Evolutionary conservation across 768 basidiomycete genomes (phyloP).

Genomic region (Trametes coccinea): DNA sequence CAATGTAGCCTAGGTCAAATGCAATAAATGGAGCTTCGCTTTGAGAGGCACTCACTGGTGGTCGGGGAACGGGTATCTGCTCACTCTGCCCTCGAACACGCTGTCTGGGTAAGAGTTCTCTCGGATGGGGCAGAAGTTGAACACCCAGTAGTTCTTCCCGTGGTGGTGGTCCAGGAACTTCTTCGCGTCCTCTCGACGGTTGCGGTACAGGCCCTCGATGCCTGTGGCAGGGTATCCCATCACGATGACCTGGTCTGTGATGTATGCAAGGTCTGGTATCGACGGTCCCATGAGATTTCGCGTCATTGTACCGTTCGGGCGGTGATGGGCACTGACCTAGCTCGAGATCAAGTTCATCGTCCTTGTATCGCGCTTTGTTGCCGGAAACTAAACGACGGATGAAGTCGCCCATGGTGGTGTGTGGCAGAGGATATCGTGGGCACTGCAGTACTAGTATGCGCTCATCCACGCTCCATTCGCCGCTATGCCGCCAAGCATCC

Average conservation of each 20-base stretch:
- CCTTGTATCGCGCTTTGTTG: constrained; percentile 73
- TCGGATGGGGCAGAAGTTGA: constrained; percentile 81
- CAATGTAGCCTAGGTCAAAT: no score
- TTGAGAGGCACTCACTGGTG: constrained; percentile 65
- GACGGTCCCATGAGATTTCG: not conserved
- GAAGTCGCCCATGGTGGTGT: constrained; percentile 55
- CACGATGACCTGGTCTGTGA: constrained; percentile 74
- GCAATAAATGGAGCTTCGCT: no score
- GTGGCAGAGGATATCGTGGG: not conserved
- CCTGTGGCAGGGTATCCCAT: constrained; percentile 87
- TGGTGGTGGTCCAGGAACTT: constrained; percentile 74
- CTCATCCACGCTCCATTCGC: no score
- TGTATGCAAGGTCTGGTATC: constrained; percentile 55
- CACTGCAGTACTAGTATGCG: no score
- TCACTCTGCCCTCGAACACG: constrained; percentile 73
- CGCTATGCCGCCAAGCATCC: no score
- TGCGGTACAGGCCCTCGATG: constrained; percentile 78
- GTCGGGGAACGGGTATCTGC: constrained; percentile 87
- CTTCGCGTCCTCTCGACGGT: constrained; percentile 72
- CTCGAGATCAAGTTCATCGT: constrained; percentile 65
- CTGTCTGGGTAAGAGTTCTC: constrained; percentile 78
- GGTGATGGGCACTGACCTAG: constrained; percentile 44
- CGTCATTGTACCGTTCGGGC: not conserved
- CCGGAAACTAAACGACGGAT: constrained; percentile 80
- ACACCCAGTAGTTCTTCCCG: constrained; percentile 79